Percentiles rank a stretch among this genome's conserved stretches.
phyloP scores from a whole-genome alignment of 495 filamentous ascomycete species.

The Penicillium angulare region DNA sequence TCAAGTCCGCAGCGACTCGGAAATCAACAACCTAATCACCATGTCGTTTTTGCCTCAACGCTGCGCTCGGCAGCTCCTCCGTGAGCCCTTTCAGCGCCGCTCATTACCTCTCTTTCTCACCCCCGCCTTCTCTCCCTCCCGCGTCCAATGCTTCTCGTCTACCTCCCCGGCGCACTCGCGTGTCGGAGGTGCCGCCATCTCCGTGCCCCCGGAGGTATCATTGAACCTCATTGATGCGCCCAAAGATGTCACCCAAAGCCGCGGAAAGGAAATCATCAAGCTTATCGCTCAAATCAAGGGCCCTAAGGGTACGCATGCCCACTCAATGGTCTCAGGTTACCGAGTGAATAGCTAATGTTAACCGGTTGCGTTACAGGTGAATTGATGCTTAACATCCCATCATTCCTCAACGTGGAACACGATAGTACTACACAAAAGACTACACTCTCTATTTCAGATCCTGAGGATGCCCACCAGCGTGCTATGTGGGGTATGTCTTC shows the following conservation, averaged over 20 bases:
- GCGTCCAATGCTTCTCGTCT: constrained; percentile 67
- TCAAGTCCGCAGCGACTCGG: constrained; percentile 18
- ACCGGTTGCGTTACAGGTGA: constrained; percentile 48
- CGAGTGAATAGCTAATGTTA: constrained; percentile 1
- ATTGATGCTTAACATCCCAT: constrained; percentile 68
- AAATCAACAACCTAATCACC: constrained; percentile 25
- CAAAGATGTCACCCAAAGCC: constrained; percentile 44
- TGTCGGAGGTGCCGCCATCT: constrained; percentile 77
- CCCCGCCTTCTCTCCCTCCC: constrained; percentile 61
- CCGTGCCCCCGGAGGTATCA: constrained; percentile 79
- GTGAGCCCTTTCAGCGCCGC: constrained; percentile 29
- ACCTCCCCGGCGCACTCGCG: constrained; percentile 67
- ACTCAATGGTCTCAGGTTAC: background rate
- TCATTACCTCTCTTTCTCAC: constrained; percentile 69
- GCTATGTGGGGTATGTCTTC: constrained; percentile 91
- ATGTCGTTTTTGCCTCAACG: constrained; percentile 41
- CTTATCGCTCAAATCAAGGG: constrained; percentile 66
- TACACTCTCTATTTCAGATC: constrained; percentile 64
- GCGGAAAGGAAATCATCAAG: constrained; percentile 54
- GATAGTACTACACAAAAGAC: constrained; percentile 60
- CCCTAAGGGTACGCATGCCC: constrained; percentile 59
- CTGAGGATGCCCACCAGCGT: constrained; percentile 65
- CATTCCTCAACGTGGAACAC: constrained; percentile 67
- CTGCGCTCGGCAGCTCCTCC: constrained; percentile 43
- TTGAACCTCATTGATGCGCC: constrained; percentile 63